Base-by-base conservation (phyloP, 108 stramenopile species). In the Schizochytrium sp. region DNA sequence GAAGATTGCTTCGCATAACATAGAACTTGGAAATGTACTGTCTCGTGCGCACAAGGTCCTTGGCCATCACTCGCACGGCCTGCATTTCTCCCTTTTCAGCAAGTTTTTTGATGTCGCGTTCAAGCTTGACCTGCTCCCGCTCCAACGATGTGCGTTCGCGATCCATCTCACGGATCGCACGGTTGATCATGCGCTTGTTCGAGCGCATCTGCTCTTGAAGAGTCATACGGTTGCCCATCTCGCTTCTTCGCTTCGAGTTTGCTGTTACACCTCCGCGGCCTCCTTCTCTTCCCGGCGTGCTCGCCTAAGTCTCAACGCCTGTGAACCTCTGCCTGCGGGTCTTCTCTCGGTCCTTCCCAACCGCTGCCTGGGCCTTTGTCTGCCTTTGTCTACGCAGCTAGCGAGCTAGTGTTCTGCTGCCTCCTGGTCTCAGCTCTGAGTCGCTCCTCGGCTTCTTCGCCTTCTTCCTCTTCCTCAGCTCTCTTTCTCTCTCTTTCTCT, bases 161-260 rank as follows among this genome's bases (percentile, higher is more conserved):
- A 60, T 92, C 91, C 41, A 92, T 72, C 88, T 90, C 90, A 10
- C 91, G 90, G 42, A 90, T 47, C 49, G 90, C 83, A 28, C 89
- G 89, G 45, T 91, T 89, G 57, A 92, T 90, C 17, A 90, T 28
- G 0, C 88, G 88, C 69, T 91, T 64, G 47, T 92, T 91, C 61
- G 89, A 72, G 38, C 89, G 17, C 38, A 91, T 76, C 56, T 90
- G 89, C 72, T 92, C 90, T 53, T 90, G 89, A 41, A 89, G 53
- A 7, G 90, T 88, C 76, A 88, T 91, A n/a, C 88, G 58, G 38
- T 72, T 53, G 8, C 50, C 61, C 61, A 89, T 87, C 57, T 58
- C 58, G 64, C 87, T 41, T 41, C 72, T 72, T 41, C 19, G 59
- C 59, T 60, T 17, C 19, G 19, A 17, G 19, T 60, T n/a, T 60